A percentile compares a stretch with the other conserved stretches of the same genome.
phyloP scores from a whole-genome alignment of 2,329 filamentous ascomycete species.

The Sporothrix pseudoabietina region DNA sequence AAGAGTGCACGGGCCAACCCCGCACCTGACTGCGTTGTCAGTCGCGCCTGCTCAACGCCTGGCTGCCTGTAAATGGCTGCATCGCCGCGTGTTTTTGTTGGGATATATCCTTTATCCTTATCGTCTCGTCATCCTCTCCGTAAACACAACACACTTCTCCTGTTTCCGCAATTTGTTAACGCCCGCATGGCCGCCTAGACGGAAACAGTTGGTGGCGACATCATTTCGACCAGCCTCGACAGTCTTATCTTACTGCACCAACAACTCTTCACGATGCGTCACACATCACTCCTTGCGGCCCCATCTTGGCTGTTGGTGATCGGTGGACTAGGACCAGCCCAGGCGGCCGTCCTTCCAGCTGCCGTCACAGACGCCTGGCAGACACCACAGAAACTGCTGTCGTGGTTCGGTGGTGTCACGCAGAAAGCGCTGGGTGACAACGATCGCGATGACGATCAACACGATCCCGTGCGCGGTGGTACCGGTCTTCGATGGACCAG shows the following conservation, averaged over 20 bases:
- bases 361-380: neutral
- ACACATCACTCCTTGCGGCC: neutral
- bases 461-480: neutral
- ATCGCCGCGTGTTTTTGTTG: neutral
- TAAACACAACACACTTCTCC: neutral
- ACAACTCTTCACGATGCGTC: neutral
- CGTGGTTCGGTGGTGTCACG: neutral
- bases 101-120: neutral
- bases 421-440: conserved; percentile 6
- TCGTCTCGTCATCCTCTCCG: neutral
- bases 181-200: neutral
- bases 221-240: neutral
- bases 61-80: neutral
- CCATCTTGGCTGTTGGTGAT: neutral
- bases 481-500: conserved; percentile 27
- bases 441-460: conserved; percentile 37
- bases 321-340: neutral
- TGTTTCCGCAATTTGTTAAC: neutral
- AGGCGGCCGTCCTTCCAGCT: conserved; percentile 3
- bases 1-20: conserved; percentile 12
- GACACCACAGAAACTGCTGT: neutral
- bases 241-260: neutral
- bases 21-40: neutral
- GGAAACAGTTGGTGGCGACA: neutral
- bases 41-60: conserved; percentile 12